A percentile compares a stretch with the other conserved stretches of the same genome.
phyloP scores from a whole-genome alignment of 495 filamentous ascomycete genomes.

The Penicillium egyptiacum region DNA sequence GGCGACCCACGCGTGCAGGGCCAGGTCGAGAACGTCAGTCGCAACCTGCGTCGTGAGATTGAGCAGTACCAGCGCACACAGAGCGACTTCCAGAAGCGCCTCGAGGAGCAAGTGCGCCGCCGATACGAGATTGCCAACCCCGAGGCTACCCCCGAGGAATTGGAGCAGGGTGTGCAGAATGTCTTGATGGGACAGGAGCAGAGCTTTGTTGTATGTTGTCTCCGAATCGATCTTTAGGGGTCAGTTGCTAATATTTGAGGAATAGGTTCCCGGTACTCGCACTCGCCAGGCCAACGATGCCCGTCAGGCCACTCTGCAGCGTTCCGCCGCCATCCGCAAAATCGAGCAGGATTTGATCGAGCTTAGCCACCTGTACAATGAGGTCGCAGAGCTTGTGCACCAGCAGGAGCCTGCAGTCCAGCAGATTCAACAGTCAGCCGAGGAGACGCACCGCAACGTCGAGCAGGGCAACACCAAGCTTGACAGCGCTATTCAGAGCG shows the following conservation, averaged over 20 bases:
- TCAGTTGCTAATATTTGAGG: slow-evolving; percentile 18
- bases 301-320: slow-evolving; percentile 71
- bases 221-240: not conserved
- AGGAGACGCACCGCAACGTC: slow-evolving; percentile 75
- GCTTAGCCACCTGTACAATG: slow-evolving; percentile 77
- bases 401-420: slow-evolving; percentile 77
- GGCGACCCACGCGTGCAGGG: slow-evolving; percentile 66
- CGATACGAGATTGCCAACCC: slow-evolving; percentile 89
- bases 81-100: slow-evolving; percentile 68
- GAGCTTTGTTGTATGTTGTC: slow-evolving; percentile 61
- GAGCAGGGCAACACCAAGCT: slow-evolving; percentile 79
- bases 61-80: slow-evolving; percentile 78
- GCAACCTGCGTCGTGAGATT: slow-evolving; percentile 75
- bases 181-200: slow-evolving; percentile 66
- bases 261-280: slow-evolving; percentile 64
- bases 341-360: slow-evolving; percentile 88
- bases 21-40: slow-evolving; percentile 76
- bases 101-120: slow-evolving; percentile 78
- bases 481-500: slow-evolving; percentile 71
- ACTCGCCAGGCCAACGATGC: slow-evolving; percentile 76
- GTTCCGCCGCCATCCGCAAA: slow-evolving; percentile 86
- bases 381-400: slow-evolving; percentile 77
- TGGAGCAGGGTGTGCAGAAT: slow-evolving; percentile 72
- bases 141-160: slow-evolving; percentile 77
- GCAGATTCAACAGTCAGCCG: slow-evolving; percentile 77